These are phyloP conservation scores for Rosa rugosa DNA, from an alignment of 306 rosid species.

Conservation along the genomic window DNA sequence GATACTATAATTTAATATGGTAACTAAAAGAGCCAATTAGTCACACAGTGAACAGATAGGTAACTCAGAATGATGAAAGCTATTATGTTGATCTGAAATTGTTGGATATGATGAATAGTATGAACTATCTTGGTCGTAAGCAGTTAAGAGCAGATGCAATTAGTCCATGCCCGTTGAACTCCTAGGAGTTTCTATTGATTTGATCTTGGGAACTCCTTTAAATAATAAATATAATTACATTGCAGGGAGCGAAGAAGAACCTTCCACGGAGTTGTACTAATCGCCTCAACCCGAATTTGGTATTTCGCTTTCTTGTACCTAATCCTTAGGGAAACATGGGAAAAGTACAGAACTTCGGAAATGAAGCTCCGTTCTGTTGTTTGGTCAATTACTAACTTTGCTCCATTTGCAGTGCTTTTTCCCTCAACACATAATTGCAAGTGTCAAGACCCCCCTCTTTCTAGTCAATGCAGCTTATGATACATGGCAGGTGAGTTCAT, in stretches of 20 bases:
- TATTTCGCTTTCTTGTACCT: slow-evolving; percentile 20
- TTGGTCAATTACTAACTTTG: neutral
- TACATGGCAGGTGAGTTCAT: slow-evolving; percentile 82
- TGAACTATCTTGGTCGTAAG: slow-evolving; percentile 2
- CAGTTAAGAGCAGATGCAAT: neutral
- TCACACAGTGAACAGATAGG: neutral
- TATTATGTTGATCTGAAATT: neutral
- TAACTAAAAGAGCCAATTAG: neutral
- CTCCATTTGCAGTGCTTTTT: slow-evolving; percentile 71
- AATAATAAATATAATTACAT: slow-evolving; percentile 13
- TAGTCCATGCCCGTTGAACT: neutral
- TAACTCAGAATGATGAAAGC: neutral
- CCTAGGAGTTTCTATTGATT: neutral
- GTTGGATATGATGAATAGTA: neutral
- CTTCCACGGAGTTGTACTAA: slow-evolving; percentile 68
- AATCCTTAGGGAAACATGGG: neutral
- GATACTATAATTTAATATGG: neutral
- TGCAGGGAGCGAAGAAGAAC: slow-evolving; percentile 63
- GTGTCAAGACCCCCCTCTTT: slow-evolving; percentile 75
- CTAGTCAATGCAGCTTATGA: slow-evolving; percentile 93
- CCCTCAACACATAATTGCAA: slow-evolving; percentile 76
- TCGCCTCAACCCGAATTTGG: slow-evolving; percentile 80
- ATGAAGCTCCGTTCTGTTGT: neutral
- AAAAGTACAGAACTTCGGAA: neutral
- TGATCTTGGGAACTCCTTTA: neutral